Percentiles rank a stretch among this genome's conserved stretches.
These are phyloP conservation scores for Blastocladiella emersonii DNA, from an alignment of 371 early-diverging fungal species.

Conservation along the genomic window DNA sequence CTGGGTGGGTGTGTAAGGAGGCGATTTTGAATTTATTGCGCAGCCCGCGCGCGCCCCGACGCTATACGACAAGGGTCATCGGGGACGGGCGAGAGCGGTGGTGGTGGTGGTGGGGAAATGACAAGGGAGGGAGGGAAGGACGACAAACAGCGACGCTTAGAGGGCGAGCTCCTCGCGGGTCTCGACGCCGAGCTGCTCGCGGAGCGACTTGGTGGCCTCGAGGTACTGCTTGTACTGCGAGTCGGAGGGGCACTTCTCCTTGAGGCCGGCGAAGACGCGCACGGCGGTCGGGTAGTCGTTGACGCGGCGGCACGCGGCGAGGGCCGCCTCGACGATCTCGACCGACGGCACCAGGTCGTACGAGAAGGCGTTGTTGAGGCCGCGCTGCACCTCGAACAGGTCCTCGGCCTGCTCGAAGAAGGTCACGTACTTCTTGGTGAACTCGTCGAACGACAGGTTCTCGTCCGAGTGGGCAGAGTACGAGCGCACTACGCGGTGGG, in stretches of 20 bases:
- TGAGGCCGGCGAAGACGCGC: slow-evolving; percentile 82
- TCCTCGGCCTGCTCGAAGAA: slow-evolving; percentile 85
- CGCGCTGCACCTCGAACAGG: slow-evolving; percentile 90
- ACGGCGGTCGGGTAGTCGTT: slow-evolving; percentile 86
- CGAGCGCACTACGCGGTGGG: slow-evolving; percentile 16
- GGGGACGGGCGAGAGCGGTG: too few relatives aligned
- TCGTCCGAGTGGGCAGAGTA: slow-evolving; percentile 56
- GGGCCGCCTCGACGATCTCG: slow-evolving; percentile 71
- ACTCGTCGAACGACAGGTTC: slow-evolving; percentile 57
- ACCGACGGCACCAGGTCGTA: slow-evolving; percentile 87
- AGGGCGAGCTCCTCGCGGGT: slow-evolving; percentile 75
- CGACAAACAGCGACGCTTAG: too few relatives aligned
- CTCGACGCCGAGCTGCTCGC: slow-evolving; percentile 69
- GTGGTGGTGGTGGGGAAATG: too few relatives aligned
- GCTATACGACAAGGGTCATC: too few relatives aligned
- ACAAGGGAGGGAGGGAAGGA: too few relatives aligned
- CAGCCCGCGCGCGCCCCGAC: too few relatives aligned
- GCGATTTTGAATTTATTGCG: too few relatives aligned
- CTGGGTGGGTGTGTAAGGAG: too few relatives aligned
- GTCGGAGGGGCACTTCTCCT: slow-evolving; percentile 72
- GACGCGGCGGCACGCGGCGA: slow-evolving; percentile 79
- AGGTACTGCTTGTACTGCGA: slow-evolving; percentile 77
- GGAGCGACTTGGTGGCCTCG: slow-evolving; percentile 66
- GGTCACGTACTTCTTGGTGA: slow-evolving; percentile 63
- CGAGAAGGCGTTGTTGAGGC: slow-evolving; percentile 90